Evolutionary conservation across 1,139 yeast species (phyloP), one percentile per base, ranked within the genome.

Genomic region (Sporopachydermia cereana): DNA sequence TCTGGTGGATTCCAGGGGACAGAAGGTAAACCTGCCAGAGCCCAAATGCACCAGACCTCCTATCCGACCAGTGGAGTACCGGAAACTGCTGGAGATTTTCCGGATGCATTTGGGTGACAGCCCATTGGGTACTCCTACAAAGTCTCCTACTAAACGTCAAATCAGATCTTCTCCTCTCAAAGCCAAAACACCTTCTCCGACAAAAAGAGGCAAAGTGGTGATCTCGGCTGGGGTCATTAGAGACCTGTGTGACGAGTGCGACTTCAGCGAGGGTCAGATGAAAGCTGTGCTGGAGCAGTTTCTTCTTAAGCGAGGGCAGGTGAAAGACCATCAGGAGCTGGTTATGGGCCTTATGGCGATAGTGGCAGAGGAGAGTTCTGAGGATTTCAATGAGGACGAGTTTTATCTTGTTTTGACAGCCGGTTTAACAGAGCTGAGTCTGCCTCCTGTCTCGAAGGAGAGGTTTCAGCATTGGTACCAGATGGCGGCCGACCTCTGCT

Each of bases 41-140:
- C 43, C 43, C 9, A 9, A 16, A 12, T 25, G 18, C 36, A 16
- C 43, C 34, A 41, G 36, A 22, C 18, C 43, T 4, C 43, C 43
- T 9, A 41, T 41, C 31, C 29, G 41, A 9, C 43, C 43, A 9
- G 7, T n/a, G n/a, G 36, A 23, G 16, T 41, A 41, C 34, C 29
- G 21, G 14, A 16, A 24, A 41, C 41, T 27, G n/a, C 17, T 41
- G 41, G 36, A 41, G 5, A 12, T 27, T 16, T 41, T 41, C 36
- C 18, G 39, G 5, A 34, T 34, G 22, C 39, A 34, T 20, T 34
- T 34, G 17, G 22, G 12, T 5, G 39, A n/a, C 9, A 12, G 20
- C 9, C 22, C 39, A n/a, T 16, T 20, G 18, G n/a, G 20, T 20
- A 7, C 39, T 34, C 39, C 39, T n/a, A 21, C 9, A 9, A 34